Evolutionary conservation across 2,329 filamentous ascomycete species (phyloP), one percentile per base, ranked within the genome.

Genomic region (Aspergillus sp.): DNA sequence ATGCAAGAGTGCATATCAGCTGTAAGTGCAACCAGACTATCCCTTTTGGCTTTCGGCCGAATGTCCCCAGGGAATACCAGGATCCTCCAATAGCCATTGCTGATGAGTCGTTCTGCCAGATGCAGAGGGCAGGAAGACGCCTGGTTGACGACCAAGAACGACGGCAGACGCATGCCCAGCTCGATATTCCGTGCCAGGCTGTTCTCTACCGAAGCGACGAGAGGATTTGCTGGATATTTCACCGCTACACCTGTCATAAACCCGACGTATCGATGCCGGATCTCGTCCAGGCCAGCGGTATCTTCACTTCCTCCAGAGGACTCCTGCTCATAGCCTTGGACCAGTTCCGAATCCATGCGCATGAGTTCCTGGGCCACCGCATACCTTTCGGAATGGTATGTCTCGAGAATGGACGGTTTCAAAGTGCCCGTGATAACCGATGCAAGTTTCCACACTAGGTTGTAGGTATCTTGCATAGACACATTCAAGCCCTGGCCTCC

Each of bases 361-460:
- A 54, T 51, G 7, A 44, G 26, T 4, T 46, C 12, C 27, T 49
- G 32, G 2, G 75, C 75, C 3, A 73, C 72, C 44, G 67, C 62
- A 47, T 73, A 68, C 1, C 75, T 64, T 56, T 79, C 75, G 2
- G 62, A 51, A 3, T 73, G 67, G 44, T 79, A 78, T 1, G 75
- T 77, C 45, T 70, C 59, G 2, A 78, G 59, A 5, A 78, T 56
- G 0, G 67, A 62, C 0, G 67, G 62, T 0, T 48, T 44, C 1
- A 72, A 67, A 39, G 58, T 64, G 1, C 69, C 67, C 4, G 56
- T 63, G 1, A 78, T 59, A 1, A 77, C 65, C n/a, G 67, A 61
- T 2, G 66, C 72, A 7, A 80, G 63, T 55, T 80, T 80, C 76
- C 76, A 80, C 3, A 74, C 75, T 36, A 79, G 70, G 48, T 80